Conservation (phyloP, 2,329 filamentous ascomycete species). For the Fonsecaea multimorphosa region DNA sequence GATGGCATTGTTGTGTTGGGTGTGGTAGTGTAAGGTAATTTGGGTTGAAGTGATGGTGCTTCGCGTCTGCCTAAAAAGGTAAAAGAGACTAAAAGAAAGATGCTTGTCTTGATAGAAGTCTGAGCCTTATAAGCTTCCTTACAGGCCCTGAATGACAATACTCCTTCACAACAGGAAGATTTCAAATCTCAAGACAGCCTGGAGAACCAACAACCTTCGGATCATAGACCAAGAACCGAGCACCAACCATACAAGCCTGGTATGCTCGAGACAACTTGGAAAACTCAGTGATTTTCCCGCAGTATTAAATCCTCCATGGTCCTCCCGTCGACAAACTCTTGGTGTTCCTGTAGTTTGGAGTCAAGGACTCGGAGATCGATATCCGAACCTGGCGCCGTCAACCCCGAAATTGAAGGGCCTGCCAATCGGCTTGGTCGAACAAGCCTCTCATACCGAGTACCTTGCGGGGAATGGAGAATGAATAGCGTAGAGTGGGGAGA, state of each 20-base stretch:
- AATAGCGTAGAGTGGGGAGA: background rate
- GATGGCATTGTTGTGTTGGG: slow-evolving; percentile 4
- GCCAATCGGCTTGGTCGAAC: background rate
- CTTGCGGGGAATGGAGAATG: background rate
- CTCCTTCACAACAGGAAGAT: background rate
- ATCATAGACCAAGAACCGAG: background rate
- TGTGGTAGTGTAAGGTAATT: background rate
- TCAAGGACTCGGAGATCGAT: background rate
- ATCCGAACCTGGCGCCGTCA: background rate
- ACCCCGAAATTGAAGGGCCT: background rate
- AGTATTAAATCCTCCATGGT: background rate
- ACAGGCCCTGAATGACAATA: background rate
- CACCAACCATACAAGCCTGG: background rate
- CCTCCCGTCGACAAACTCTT: background rate
- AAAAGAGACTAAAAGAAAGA: background rate
- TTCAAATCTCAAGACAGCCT: background rate
- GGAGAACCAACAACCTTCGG: background rate
- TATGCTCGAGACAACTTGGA: background rate
- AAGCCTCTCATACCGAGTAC: background rate
- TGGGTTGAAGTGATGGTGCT: background rate
- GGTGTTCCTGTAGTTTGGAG: background rate
- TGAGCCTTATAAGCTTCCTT: background rate
- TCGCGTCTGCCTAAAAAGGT: background rate
- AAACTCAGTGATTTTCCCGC: background rate
- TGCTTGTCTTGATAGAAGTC: background rate